Base-by-base conservation (phyloP, 345 rosid species). In the Turnera subulata region DNA sequence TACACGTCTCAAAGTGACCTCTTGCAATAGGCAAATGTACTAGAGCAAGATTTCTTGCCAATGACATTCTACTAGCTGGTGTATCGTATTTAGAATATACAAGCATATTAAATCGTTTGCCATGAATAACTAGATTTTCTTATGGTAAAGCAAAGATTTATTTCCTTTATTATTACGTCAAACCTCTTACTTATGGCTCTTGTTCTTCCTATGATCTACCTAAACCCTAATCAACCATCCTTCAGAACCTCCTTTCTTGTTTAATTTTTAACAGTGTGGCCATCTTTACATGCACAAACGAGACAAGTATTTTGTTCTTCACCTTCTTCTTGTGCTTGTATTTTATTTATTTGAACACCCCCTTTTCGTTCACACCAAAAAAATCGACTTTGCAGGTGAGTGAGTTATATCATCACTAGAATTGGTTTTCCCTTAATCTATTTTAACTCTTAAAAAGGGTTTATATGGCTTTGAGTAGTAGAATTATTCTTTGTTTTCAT, bases 191-290 rank as follows among this genome's bases (percentile, higher is more conserved):
- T 19, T 46, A 46, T 10, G 42, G 4, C 40, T 73, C 67, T 63
- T 64, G 40, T 66, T 80, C 77, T 80, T 80, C 70, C 25, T 48
- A 70, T 70, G 76, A 70, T 44, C 71, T 59, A 80, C 78, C 80
- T 74, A 80, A 77, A 77, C 70, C 72, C 82, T 72, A 65, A 74
- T 74, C 65, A 72, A 69, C 76, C 18, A 67, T 73, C n/a, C 61
- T 53, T 12, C 67, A 33, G 65, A 7, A 65, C 51, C 47, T 33
- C 46, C 55, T 51, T 65, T 59, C 32, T 11, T 53, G 12, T 55
- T 17, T 39, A n/a, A 32, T 62, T 22, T 37, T 33, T 33, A 48
- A 23, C 16, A 29, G 32, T 0, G 2, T 53, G 35, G 62, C 70
- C 39, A 61, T 75, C 85, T 77, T 80, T 72, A 39, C 76, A 49